Evolutionary conservation across 768 basidiomycete genomes (phyloP), one percentile per base, ranked within the genome.

Genomic region (Podaxis sp.): DNA sequence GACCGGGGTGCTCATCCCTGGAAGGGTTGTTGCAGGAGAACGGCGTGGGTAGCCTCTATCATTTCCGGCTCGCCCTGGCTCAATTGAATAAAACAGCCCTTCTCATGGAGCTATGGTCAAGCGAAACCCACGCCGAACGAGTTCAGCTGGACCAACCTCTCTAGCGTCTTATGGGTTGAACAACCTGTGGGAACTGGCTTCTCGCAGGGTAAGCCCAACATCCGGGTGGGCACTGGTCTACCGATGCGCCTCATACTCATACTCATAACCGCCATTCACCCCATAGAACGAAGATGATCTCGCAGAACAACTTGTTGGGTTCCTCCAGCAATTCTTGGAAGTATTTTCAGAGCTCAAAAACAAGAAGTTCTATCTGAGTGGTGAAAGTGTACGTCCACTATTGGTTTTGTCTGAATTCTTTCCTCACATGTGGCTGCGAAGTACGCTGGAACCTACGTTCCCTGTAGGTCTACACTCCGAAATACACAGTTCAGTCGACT

Each of bases 161-260:
- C 88, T 1, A 89, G 86, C 57, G 72, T 90, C 5, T 73, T 91
- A 16, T 92, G 81, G 77, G 82, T 91, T 10, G 90, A 92, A 63
- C 90, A 91, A 64, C 90, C 90, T 2, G 85, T 91, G 32, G 90
- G 90, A 4, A 91, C 89, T 4, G 90, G 90, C 0, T 91, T 86
- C 69, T 87, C 87, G 2, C 87, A 87, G 62, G 90, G 90, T 16
- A 75, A 62, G 13, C 88, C 90, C 0, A 82, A 85, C 60, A 85
- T 86, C 63, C 71, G 77, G 69, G 81, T 90, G 64, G 63, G 81
- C 53, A 16, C 38, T 35, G 23, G 18, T 44, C 69, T 80, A 0
- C 72, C 77, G 0, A 73, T 65, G 35, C 11, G 9, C 16, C 27
- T 9, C 4, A n/a, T 18, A 37, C 27, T 21, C 18, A 35, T 25